Evolutionary conservation across 2,329 filamentous ascomycete species (phyloP).

Genomic region (Xylariaceae sp.): DNA sequence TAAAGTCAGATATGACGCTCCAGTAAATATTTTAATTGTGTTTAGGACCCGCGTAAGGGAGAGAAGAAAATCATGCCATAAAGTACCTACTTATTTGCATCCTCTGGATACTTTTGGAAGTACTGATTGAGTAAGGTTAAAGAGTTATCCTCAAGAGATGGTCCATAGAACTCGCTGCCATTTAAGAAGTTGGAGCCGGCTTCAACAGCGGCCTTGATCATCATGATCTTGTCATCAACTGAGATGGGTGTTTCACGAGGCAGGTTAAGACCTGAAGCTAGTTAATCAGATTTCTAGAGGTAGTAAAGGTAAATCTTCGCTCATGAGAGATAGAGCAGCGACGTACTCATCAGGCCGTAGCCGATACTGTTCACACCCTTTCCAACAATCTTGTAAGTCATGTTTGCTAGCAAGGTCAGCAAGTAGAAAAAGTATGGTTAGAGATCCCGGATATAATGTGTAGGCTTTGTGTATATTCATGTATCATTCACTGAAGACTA

Average conservation of each 20-base stretch:
- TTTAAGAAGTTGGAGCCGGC: constrained; percentile 51
- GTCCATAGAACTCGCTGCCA: constrained; percentile 58
- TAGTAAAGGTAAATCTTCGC: too few species aligned
- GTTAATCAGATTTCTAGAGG: too few species aligned
- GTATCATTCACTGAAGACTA: not conserved
- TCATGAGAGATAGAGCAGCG: too few species aligned
- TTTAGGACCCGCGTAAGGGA: not conserved
- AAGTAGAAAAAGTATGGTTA: not conserved
- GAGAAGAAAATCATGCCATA: not conserved
- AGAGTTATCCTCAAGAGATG: constrained; percentile 51
- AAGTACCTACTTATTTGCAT: constrained; percentile 49
- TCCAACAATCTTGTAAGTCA: constrained; percentile 26
- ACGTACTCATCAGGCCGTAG: constrained; percentile 41
- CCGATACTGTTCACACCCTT: constrained; percentile 29
- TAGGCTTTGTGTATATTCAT: not conserved
- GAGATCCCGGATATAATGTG: too few species aligned
- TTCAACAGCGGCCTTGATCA: constrained; percentile 51
- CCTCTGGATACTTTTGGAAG: constrained; percentile 58
- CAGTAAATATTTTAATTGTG: not conserved
- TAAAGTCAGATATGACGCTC: not conserved
- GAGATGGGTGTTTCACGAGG: constrained; percentile 44
- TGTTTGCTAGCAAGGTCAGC: not conserved
- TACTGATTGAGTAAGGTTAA: constrained; percentile 57
- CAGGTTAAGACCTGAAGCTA: constrained; percentile 48
- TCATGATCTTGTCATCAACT: constrained; percentile 46